Evolutionary conservation across 441 rosid genomes (phyloP).

Genomic region (Pelargonium myrrhifolium): DNA sequence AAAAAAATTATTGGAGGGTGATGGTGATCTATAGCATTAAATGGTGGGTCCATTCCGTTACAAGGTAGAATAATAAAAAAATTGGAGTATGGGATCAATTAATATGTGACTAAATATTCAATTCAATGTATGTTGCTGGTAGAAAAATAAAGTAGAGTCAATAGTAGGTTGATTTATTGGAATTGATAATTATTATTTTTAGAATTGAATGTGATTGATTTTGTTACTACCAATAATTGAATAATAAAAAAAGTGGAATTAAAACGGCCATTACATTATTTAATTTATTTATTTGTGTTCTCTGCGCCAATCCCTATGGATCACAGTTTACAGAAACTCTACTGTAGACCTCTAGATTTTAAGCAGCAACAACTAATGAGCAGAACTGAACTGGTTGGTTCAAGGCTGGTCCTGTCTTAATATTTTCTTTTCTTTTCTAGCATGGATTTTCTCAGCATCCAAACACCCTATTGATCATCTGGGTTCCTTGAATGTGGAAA

Average conservation of each 20-base stretch:
- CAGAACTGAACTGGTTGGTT: too few relatives aligned
- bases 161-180: neutral
- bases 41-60: neutral
- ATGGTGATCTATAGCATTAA: neutral
- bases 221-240: neutral
- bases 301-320: slow-evolving; percentile 2
- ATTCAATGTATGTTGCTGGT: too few relatives aligned
- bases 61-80: neutral
- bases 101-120: neutral
- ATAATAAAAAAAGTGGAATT: neutral
- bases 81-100: neutral
- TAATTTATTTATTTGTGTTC: neutral
- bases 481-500: too few relatives aligned
- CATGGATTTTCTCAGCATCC: too few relatives aligned
- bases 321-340: neutral
- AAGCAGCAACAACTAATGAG: too few relatives aligned
- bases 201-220: neutral
- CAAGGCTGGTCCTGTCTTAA: too few relatives aligned
- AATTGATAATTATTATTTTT: neutral
- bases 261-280: too few relatives aligned
- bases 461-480: too few relatives aligned
- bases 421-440: too few relatives aligned
- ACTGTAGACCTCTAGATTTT: too few relatives aligned
- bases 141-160: neutral
- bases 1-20: neutral